Evolutionary conservation across 148 eudicot genomes (phyloP), one percentile per base, ranked within the genome.

Genomic region (Rhododendron ovatum): DNA sequence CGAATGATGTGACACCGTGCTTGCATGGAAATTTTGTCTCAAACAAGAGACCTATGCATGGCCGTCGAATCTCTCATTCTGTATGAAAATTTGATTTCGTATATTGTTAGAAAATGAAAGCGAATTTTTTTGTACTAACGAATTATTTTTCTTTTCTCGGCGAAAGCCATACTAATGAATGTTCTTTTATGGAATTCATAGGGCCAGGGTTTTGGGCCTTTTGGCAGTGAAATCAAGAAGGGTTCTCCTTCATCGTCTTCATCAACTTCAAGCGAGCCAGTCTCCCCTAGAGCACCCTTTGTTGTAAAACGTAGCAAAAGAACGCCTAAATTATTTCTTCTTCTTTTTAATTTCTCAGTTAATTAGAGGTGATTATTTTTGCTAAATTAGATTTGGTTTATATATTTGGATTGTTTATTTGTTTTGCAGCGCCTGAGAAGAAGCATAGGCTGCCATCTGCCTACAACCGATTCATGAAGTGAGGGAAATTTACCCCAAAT

Each of bases 361-460:
- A 8, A 10, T 18, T 35, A 73, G 7, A 65, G 33, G 43, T 82
- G 35, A 5, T 14, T 61, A 13, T 39, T 69, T 69, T 13, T n/a
- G 37, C 24, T 35, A 81, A 37, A 26, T 15, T 26, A 55, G 18
- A 43, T 51, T 13, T 82, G 59, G 39, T 35, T 84, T 39, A 5
- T 59, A 20, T 57, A 14, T 41, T 65, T 55, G 53, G 35, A 47
- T 81, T 45, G 0, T 47, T 47, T 7, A 7, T 47, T 7, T 47
- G 2, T 80, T 88, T 82, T 91, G 90, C 93, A 95, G 99, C 99
- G 86, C 99, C 99, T 37, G 99, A 97, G 93, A 97, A 95, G 92
- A 97, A 97, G 86, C 98, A 95, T 86, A 93, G 99, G 89, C 98
- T 94, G 69, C 99, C 99, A 81, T 97, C 99, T 1, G 99, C 99